These are phyloP conservation scores for Paecilomyces sp. DNA, from an alignment of 2,329 filamentous ascomycete species.

Conservation along the genomic window DNA sequence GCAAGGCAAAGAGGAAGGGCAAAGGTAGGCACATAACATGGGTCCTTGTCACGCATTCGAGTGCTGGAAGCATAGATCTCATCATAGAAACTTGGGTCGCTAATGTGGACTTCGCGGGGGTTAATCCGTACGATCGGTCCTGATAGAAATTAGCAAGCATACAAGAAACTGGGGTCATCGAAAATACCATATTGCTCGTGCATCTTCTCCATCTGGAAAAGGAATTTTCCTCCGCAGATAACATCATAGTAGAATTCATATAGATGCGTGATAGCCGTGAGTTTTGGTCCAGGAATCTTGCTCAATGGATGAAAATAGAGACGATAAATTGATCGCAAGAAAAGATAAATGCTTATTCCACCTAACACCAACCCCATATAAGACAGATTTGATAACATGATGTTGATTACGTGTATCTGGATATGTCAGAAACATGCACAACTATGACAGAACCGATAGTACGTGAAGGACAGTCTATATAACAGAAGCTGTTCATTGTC, in stretches of 20 bases:
- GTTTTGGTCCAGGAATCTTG: conserved; percentile 19
- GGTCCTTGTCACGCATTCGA: conserved; percentile 17
- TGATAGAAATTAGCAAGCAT: conserved; percentile 3
- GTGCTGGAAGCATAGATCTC: conserved; percentile 19
- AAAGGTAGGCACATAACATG: conserved; percentile 6
- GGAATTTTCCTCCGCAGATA: conserved; percentile 12
- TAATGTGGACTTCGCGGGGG: conserved; percentile 30
- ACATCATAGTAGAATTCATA: conserved; percentile 23
- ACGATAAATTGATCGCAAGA: conserved; percentile 8
- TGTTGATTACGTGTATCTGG: no score
- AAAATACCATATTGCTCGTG: conserved; percentile 26
- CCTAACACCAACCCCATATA: no score
- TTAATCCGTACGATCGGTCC: conserved; percentile 31
- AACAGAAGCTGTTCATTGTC: no score
- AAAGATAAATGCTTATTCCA: background rate
- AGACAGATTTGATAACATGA: no score
- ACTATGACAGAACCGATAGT: no score
- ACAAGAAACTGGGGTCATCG: background rate
- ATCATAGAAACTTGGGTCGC: conserved; percentile 26
- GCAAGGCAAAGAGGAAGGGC: conserved; percentile 12
- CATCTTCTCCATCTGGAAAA: conserved; percentile 23
- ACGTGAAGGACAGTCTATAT: no score
- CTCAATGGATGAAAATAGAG: conserved; percentile 13
- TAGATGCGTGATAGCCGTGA: conserved; percentile 17
- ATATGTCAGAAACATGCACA: no score